These are phyloP conservation scores for Atkinsonella hypoxylon DNA, from an alignment of 2,329 filamentous ascomycete species.

Conservation along the genomic window DNA sequence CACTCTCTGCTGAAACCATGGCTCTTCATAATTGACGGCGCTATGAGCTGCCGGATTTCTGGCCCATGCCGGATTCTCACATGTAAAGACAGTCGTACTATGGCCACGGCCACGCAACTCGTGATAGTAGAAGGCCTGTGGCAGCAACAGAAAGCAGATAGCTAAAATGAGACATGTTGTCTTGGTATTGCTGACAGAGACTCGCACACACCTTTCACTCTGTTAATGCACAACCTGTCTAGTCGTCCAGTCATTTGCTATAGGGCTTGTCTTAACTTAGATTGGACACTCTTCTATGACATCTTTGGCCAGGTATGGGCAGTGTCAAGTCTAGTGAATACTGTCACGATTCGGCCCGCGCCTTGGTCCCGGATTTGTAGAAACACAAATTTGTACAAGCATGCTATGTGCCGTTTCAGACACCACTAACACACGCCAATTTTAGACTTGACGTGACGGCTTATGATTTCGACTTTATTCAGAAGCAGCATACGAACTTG, in stretches of 20 bases:
- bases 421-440: background rate
- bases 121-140: background rate
- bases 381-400: background rate
- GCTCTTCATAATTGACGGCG: background rate
- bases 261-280: background rate
- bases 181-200: background rate
- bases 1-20: background rate
- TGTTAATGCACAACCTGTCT: background rate
- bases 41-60: background rate
- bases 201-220: too few relatives aligned
- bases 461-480: background rate
- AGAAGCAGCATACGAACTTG: background rate
- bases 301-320: too few relatives aligned
- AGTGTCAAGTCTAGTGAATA: background rate
- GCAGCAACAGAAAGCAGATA: background rate
- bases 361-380: background rate
- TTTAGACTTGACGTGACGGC: background rate
- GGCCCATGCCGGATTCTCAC: background rate
- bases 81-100: slow-evolving; percentile 1
- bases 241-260: background rate
- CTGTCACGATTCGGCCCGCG: background rate
- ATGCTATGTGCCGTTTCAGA: background rate
- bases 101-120: background rate
- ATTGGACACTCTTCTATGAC: background rate
- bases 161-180: background rate